phyloP scores from a whole-genome alignment of 768 basidiomycete genomes.

The Panus rudis region DNA sequence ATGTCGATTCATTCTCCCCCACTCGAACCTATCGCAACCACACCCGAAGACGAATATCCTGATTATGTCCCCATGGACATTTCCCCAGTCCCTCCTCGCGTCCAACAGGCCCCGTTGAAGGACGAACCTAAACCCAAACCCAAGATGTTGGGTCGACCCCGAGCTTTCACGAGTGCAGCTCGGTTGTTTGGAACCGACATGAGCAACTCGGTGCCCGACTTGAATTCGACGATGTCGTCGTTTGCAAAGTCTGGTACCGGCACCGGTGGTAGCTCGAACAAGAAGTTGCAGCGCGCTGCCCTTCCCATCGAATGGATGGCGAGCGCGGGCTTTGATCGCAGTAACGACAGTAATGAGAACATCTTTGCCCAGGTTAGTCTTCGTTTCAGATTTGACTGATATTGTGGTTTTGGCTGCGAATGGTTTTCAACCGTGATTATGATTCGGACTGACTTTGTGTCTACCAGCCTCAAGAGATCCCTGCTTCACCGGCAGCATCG shows the following conservation, averaged over 20 bases:
- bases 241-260: constrained; percentile 31
- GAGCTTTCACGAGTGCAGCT: constrained; percentile 58
- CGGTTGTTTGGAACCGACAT: constrained; percentile 71
- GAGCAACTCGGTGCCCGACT: constrained; percentile 43
- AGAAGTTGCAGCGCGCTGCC: constrained; percentile 54
- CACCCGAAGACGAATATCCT: constrained; percentile 35
- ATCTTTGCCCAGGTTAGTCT: constrained; percentile 24
- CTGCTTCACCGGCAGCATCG: constrained; percentile 43
- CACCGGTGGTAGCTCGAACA: constrained; percentile 30
- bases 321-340: constrained; percentile 18
- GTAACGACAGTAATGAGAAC: constrained; percentile 20
- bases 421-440: not conserved
- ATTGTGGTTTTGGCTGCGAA: not conserved
- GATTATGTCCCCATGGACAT: constrained; percentile 73
- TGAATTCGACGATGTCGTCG: constrained; percentile 24
- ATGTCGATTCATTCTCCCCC: constrained; percentile 75
- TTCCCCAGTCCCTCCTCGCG: constrained; percentile 47
- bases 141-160: constrained; percentile 37
- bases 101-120: constrained; percentile 6
- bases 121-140: constrained; percentile 23
- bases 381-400: constrained; percentile 6
- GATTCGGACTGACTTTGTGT: constrained; percentile 17
- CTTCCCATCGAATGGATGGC: constrained; percentile 62
- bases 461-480: constrained; percentile 30
- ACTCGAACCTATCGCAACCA: constrained; percentile 36